Evolutionary conservation across 2,329 filamentous ascomycete species (phyloP), one percentile per base, ranked within the genome.

Genomic region (Pestalotiopsis sp.): DNA sequence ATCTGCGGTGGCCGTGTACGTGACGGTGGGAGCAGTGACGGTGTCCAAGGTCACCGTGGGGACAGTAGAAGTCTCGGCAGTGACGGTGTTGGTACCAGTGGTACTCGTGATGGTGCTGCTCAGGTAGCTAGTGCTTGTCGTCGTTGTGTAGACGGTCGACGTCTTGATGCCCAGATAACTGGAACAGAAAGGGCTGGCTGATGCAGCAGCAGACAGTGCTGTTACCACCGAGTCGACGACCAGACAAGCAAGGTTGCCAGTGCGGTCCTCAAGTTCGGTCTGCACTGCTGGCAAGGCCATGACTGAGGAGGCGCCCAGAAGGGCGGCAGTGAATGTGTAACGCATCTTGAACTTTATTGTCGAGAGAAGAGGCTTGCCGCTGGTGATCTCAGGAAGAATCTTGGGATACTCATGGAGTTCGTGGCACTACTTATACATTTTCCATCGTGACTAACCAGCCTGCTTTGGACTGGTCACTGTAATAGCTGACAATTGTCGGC

Each of bases 101-200:
- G 62, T 65, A 31, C n/a, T 49, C 17, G 62, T 65, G 38, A 65
- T 31, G 6, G 27, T 45, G 23, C 39, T 65, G 39, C 31, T 65
- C 13, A 52, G n/a, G 39, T 65, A 65, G 4, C 39, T 65, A 4
- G 62, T 65, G 13, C 31, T 49, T 20, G 62, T 65, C 39, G 62
- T 49, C 1, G 62, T 49, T 3, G 62, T 65, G 20, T 45, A 65
- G 20, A 49, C 41, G 20, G 62, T 27, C 11, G 62, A 65, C 17
- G 62, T 65, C 62, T 49, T 20, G n/a, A 65, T 65, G 13, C 62
- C 62, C n/a, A 65, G n/a, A 23, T 45, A 65, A 39, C 62, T 65
- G 39, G 62, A 65, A 39, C 38, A 52, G 23, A 65, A 65, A 2
- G 62, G 62, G 17, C 38, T 65, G n/a, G 62, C 62, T 4, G 62